Percentiles rank a stretch among this genome's conserved stretches.
Conservation (phyloP, 169 alveolate species). For the Babesia sp. region DNA sequence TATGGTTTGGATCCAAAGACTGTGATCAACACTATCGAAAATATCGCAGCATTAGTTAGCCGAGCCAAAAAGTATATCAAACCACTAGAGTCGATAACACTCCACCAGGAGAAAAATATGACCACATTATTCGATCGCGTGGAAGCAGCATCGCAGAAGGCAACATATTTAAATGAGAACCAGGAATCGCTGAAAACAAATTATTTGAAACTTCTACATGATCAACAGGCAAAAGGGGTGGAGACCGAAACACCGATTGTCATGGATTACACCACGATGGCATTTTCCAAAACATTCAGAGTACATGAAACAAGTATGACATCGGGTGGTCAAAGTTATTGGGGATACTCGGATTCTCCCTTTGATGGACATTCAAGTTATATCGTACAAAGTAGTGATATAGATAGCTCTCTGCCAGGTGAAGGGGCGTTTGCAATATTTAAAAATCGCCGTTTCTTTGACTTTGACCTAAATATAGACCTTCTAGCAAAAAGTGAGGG, state of each 20-base stretch:
- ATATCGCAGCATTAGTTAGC: slow-evolving; percentile 77
- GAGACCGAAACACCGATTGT: slow-evolving; percentile 76
- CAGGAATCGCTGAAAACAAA: slow-evolving; percentile 31
- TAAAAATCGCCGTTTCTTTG: slow-evolving; percentile 80
- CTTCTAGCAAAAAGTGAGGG: slow-evolving; percentile 81
- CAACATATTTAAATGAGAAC: slow-evolving; percentile 45
- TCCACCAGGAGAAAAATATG: slow-evolving; percentile 73
- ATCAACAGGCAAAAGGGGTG: slow-evolving; percentile 75
- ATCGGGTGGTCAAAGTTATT: slow-evolving; percentile 74
- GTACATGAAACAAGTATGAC: slow-evolving; percentile 78
- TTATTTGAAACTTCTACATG: slow-evolving; percentile 43
- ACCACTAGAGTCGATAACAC: slow-evolving; percentile 82
- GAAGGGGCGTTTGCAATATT: slow-evolving; percentile 85
- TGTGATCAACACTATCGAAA: slow-evolving; percentile 78
- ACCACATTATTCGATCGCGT: slow-evolving; percentile 79
- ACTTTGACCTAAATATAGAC: slow-evolving; percentile 74
- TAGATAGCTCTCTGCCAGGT: slow-evolving; percentile 72
- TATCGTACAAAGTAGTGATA: slow-evolving; percentile 82
- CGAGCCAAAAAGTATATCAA: slow-evolving; percentile 80
- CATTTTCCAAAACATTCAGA: slow-evolving; percentile 79
- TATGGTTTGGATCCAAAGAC: slow-evolving; percentile 86
- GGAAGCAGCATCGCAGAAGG: slow-evolving; percentile 71
- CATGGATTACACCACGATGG: slow-evolving; percentile 77
- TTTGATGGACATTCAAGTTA: slow-evolving; percentile 76
- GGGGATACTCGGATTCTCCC: slow-evolving; percentile 87